Evolutionary conservation across 2,329 filamentous ascomycete genomes (phyloP), one percentile per base, ranked within the genome.

Genomic region (Mycosphaerella arachidis): DNA sequence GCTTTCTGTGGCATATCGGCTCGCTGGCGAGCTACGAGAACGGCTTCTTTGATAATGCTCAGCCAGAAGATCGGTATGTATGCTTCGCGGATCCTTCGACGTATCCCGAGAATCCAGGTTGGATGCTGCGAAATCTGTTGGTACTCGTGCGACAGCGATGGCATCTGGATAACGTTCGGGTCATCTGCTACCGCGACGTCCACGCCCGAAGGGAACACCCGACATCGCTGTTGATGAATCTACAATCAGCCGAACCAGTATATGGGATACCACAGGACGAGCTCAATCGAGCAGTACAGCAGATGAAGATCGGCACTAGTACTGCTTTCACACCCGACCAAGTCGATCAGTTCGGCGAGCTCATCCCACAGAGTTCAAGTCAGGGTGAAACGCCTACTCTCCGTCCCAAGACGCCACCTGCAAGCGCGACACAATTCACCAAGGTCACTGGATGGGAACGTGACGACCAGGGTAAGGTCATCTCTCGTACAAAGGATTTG

Each of bases 371-470:
- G 27, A 68, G 67, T 48, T 56, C 64, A 3, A 29, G 63, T 20
- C 46, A 60, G 13, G 60, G 20, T 63, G 57, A 65, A 65, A 58
- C 59, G 61, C 66, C 51, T 52, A 66, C 59, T n/a, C 69, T 71
- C 1, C 67, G 71, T 4, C 64, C 16, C 65, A 69, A 18, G 6
- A 57, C 65, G 10, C 65, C 66, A 9, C 59, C 76, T 82, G 73
- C 55, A 86, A 66, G 63, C 16, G 63, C 63, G 6, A 68, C 71
- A 2, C 67, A 72, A 4, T 61, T 71, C 10, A 93, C 94, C 53
- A 97, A 95, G 73, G 87, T 94, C 10, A 96, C 92, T 1, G 94
- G 94, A 24, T 99, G 94, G 94, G 94, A 97, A 75, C 86, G 93
- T 56, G 91, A 92, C 63, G 82, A 85, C 18, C 81, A 84, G 27